Evolutionary conservation across 2,329 filamentous ascomycete genomes (phyloP).

Genomic region (Xylaria sp.): DNA sequence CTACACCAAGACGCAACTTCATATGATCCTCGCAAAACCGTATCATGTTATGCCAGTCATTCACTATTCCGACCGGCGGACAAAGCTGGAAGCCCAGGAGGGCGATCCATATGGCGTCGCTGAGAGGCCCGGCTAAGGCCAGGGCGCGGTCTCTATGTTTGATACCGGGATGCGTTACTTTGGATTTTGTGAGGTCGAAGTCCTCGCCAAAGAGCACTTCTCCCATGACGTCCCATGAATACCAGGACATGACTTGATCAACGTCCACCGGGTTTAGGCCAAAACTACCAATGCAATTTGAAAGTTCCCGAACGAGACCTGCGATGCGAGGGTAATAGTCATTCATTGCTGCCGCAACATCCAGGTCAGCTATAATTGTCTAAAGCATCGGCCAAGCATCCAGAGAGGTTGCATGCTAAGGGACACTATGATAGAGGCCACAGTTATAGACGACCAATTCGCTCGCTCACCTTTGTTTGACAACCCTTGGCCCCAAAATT

Average conservation of each 20-base stretch:
- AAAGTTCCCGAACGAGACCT: slow-evolving; percentile 19
- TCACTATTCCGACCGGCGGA: slow-evolving; percentile 20
- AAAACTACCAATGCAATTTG: slow-evolving; percentile 18
- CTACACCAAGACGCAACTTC: slow-evolving; percentile 19
- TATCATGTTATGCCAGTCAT: slow-evolving; percentile 29
- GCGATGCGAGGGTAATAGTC: slow-evolving; percentile 28
- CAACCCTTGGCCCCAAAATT: slow-evolving; percentile 27
- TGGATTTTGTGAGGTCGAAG: slow-evolving; percentile 24
- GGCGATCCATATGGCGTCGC: slow-evolving; percentile 29
- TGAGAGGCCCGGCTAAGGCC: slow-evolving; percentile 26
- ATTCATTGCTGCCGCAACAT: slow-evolving; percentile 21
- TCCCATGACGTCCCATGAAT: slow-evolving; percentile 31
- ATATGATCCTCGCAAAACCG: slow-evolving; percentile 31
- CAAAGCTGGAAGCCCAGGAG: slow-evolving; percentile 27
- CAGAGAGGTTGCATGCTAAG: not conserved
- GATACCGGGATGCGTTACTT: slow-evolving; percentile 21
- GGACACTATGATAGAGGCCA: not conserved
- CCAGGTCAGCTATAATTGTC: not conserved
- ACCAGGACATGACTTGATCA: slow-evolving; percentile 31
- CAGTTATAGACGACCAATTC: too few relatives aligned
- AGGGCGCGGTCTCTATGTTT: slow-evolving; percentile 27
- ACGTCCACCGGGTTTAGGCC: slow-evolving; percentile 17
- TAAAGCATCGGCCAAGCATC: not conserved
- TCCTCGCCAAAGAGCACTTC: slow-evolving; percentile 29
- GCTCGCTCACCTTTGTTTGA: slow-evolving; percentile 27